phyloP scores from a whole-genome alignment of 495 filamentous ascomycete species.

The Daldinia decipiens region DNA sequence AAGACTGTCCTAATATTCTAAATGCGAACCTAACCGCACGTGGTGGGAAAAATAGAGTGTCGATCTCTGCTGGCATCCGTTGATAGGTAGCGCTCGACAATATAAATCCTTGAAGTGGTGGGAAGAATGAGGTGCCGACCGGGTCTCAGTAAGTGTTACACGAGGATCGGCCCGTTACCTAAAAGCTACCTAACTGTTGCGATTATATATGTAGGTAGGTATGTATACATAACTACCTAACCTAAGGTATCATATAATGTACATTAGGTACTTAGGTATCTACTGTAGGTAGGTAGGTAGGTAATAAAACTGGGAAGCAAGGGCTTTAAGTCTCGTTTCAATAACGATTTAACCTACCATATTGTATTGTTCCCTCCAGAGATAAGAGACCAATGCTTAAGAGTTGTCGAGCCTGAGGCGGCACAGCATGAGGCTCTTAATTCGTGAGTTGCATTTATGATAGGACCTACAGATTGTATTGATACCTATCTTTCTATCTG shows the following conservation, averaged over 20 bases:
- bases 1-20: conserved; percentile 13
- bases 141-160: conserved; percentile 21
- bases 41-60: conserved; percentile 22
- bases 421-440: conserved; percentile 30
- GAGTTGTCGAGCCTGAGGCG: not conserved
- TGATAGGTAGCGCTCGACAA: conserved; percentile 31
- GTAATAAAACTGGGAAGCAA: not conserved
- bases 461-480: conserved; percentile 11
- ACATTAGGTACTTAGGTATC: not conserved
- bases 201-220: conserved; percentile 5
- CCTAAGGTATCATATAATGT: not conserved
- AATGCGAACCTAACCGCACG: conserved; percentile 28
- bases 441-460: conserved; percentile 33
- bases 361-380: not conserved
- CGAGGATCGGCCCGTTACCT: conserved; percentile 39
- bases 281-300: too few relatives aligned
- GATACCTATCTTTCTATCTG: conserved; percentile 24
- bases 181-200: conserved; percentile 13
- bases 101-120: conserved; percentile 20
- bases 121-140: not conserved
- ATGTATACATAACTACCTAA: too few relatives aligned
- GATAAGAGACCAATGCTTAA: conserved; percentile 1
- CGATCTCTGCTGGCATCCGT: conserved; percentile 41
- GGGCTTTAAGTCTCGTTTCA: not conserved
- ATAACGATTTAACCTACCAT: not conserved